A percentile compares a stretch with the other conserved stretches of the same genome.
phyloP scores from a whole-genome alignment of 2,329 filamentous ascomycete genomes.

The Neoarthrinium moseri region DNA sequence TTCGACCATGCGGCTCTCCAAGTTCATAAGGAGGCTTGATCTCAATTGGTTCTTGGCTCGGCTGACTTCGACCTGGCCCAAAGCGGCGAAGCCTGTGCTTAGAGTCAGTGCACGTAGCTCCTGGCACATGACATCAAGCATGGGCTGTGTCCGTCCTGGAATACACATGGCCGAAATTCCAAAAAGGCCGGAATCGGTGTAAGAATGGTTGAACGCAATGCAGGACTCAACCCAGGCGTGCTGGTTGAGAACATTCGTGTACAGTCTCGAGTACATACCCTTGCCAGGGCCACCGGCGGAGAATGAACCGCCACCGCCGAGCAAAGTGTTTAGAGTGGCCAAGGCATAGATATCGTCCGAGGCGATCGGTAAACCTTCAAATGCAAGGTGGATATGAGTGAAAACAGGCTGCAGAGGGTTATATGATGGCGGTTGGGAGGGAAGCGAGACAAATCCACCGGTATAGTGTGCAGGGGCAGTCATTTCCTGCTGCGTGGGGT shows the following conservation, averaged over 20 bases:
- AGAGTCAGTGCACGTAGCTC: slow-evolving; percentile 78
- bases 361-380: slow-evolving; percentile 88
- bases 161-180: slow-evolving; percentile 87
- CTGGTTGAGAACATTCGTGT: slow-evolving; percentile 97
- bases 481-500: slow-evolving; percentile 54
- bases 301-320: slow-evolving; percentile 95
- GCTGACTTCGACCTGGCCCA: slow-evolving; percentile 76
- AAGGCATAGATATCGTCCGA: slow-evolving; percentile 95
- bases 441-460: slow-evolving; percentile 86
- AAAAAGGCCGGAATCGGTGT: slow-evolving; percentile 93
- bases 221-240: slow-evolving; percentile 97
- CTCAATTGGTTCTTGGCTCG: slow-evolving; percentile 97
- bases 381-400: slow-evolving; percentile 92
- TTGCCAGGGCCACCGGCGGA: slow-evolving; percentile 95
- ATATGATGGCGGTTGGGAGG: slow-evolving; percentile 72
- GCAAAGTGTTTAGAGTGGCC: slow-evolving; percentile 90
- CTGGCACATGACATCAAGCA: slow-evolving; percentile 94
- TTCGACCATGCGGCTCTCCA: slow-evolving; percentile 96
- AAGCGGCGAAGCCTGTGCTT: slow-evolving; percentile 69
- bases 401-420: slow-evolving; percentile 78
- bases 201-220: slow-evolving; percentile 94
- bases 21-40: slow-evolving; percentile 90
- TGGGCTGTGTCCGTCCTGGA: slow-evolving; percentile 72
- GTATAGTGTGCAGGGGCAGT: slow-evolving; percentile 77
- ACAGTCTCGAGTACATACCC: slow-evolving; percentile 97